These are phyloP conservation scores for Monosporascus sp. DNA, from an alignment of 2,329 filamentous ascomycete genomes.

Conservation along the genomic window DNA sequence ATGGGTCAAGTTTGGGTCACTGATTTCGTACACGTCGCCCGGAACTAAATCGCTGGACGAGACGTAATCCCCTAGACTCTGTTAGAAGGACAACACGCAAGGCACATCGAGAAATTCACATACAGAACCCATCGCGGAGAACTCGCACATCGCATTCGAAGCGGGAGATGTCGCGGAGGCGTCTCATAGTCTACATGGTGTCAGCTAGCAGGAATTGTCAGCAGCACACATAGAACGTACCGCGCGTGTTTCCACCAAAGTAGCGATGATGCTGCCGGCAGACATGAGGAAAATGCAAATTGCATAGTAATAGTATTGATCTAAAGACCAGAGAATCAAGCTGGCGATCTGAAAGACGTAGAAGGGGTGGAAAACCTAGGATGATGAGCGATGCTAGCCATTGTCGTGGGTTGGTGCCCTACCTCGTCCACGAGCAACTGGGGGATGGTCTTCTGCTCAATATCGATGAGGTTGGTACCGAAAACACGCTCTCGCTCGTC, in stretches of 20 bases:
- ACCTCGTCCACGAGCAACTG: conserved; percentile 88
- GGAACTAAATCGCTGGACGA: conserved; percentile 85
- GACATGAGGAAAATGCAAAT: conserved; percentile 94
- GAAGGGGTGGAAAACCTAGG: conserved; percentile 86
- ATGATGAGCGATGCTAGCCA: conserved; percentile 12
- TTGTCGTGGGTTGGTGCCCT: conserved; percentile 9
- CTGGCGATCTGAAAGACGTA: conserved; percentile 98
- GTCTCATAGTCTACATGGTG: conserved; percentile 67
- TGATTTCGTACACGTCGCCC: conserved; percentile 94
- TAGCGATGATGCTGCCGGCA: conserved; percentile 82
- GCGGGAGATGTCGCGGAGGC: conserved; percentile 82
- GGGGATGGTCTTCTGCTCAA: conserved; percentile 78
- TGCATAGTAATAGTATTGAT: conserved; percentile 97
- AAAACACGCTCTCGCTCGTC: conserved; percentile 80
- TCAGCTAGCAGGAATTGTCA: conserved; percentile 3
- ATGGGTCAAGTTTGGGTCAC: conserved; percentile 81
- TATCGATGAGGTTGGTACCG: conserved; percentile 84
- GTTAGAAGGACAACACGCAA: conserved; percentile 18
- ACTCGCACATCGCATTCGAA: conserved; percentile 97
- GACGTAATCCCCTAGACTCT: conserved; percentile 65
- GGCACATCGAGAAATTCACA: conserved; percentile 22
- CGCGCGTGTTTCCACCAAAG: conserved; percentile 81
- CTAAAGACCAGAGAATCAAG: conserved; percentile 87
- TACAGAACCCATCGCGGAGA: conserved; percentile 89
- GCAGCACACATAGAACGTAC: conserved; percentile 39